A percentile compares a stretch with the other conserved stretches of the same genome.
Conservation (phyloP, 345 rosid genomes). For the Adansonia digitata region DNA sequence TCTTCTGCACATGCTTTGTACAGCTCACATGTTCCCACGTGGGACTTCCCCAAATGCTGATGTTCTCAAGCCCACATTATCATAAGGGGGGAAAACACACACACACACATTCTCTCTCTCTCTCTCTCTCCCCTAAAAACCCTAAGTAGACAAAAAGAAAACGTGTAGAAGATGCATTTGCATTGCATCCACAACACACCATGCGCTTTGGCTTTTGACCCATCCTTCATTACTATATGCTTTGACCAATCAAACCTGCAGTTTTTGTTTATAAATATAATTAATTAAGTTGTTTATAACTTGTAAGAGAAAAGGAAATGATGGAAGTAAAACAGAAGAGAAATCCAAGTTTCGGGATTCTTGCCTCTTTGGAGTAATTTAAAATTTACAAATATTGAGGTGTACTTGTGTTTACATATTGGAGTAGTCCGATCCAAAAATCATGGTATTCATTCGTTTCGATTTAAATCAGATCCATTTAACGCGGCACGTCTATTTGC, state of each 20-base stretch:
- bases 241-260: conserved; percentile 29
- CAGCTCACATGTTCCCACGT: conserved; percentile 47
- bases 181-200: conserved; percentile 26
- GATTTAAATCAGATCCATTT: too few relatives aligned
- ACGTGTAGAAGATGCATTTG: too few relatives aligned
- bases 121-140: too few relatives aligned
- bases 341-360: neutral
- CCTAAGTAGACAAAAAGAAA: too few relatives aligned
- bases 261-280: neutral
- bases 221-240: neutral
- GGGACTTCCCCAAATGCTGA: conserved; percentile 29
- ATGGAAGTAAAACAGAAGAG: too few relatives aligned
- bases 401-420: too few relatives aligned
- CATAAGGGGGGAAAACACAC: too few relatives aligned
- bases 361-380: neutral
- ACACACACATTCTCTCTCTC: too few relatives aligned
- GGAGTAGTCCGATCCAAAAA: too few relatives aligned
- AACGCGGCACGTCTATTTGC: too few relatives aligned
- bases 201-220: conserved; percentile 45
- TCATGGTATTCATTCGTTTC: too few relatives aligned
- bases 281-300: neutral
- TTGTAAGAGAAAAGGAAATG: neutral
- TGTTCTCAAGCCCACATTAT: conserved; percentile 36
- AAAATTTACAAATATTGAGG: neutral
- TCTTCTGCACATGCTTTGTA: conserved; percentile 30